A percentile compares a stretch with the other conserved stretches of the same genome.
Evolutionary conservation across 768 basidiomycete species (phyloP).

Genomic region (Postia placenta): DNA sequence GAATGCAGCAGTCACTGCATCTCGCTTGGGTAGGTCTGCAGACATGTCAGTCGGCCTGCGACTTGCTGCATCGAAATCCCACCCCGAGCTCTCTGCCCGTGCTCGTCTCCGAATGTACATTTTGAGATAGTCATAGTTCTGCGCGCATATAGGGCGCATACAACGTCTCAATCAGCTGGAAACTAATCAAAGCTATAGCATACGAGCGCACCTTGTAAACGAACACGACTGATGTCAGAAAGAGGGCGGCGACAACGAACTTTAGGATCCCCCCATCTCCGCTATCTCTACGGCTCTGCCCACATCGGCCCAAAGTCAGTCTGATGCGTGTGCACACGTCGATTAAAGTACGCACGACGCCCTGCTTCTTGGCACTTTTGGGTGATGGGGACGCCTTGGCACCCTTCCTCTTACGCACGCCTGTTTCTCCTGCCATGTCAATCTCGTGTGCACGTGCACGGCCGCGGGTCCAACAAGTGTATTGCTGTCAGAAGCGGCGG

Average conservation of each 20-base stretch:
- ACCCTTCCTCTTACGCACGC: conserved; percentile 1
- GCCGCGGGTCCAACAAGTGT: too few species aligned
- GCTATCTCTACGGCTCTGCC: neutral
- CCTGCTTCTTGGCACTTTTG: neutral
- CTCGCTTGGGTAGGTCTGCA: conserved; percentile 57
- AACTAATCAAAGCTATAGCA: neutral
- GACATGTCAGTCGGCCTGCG: conserved; percentile 25
- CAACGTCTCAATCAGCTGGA: too few species aligned
- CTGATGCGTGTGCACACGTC: too few species aligned
- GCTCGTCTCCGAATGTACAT: neutral
- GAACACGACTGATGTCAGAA: neutral
- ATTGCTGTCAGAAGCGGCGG: too few species aligned
- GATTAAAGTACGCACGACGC: neutral
- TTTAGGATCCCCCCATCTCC: neutral
- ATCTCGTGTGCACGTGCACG: neutral
- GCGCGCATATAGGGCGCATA: neutral
- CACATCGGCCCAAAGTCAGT: neutral
- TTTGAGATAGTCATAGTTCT: neutral
- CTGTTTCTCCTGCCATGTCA: neutral
- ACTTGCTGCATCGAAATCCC: neutral
- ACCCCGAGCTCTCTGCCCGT: neutral
- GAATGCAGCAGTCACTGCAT: conserved; percentile 76
- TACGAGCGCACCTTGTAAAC: neutral
- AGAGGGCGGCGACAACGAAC: neutral
- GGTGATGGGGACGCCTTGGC: neutral